Evolutionary conservation across 371 early-diverging fungal species (phyloP).

Genomic region (Lichtheimia ornata): DNA sequence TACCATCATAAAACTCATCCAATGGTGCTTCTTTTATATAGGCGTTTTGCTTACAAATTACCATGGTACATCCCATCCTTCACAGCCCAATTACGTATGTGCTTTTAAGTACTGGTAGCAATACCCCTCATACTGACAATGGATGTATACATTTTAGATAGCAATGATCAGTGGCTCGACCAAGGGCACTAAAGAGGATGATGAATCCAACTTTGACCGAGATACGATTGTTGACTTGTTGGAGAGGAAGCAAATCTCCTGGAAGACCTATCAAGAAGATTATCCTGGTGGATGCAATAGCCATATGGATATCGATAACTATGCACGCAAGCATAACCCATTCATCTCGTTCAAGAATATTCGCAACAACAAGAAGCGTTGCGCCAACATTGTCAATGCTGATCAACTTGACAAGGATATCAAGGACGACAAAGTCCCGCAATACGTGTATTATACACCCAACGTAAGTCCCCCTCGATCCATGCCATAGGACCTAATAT

Average conservation of each 20-base stretch:
- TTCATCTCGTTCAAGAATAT: conserved; percentile 60
- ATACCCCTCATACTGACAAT: neutral
- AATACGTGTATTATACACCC: conserved; percentile 60
- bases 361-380: conserved; percentile 42
- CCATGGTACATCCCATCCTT: conserved; percentile 40
- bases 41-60: conserved; percentile 36
- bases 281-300: conserved; percentile 52
- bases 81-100: conserved; percentile 46
- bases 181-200: conserved; percentile 46
- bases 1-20: neutral
- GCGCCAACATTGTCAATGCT: conserved; percentile 56
- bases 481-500: conserved; percentile 28
- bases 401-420: conserved; percentile 53
- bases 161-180: conserved; percentile 48
- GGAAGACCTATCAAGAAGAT: conserved; percentile 70
- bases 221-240: conserved; percentile 62
- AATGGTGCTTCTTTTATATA: conserved; percentile 15
- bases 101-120: neutral
- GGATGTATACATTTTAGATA: conserved; percentile 16
- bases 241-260: conserved; percentile 59
- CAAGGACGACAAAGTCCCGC: conserved; percentile 44
- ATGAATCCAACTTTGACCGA: conserved; percentile 35
- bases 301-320: conserved; percentile 26
- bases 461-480: conserved; percentile 52
- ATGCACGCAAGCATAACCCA: conserved; percentile 63